Base-by-base conservation (phyloP, 176 grass and related monocot genomes). In the Hordeum vulgare region DNA sequence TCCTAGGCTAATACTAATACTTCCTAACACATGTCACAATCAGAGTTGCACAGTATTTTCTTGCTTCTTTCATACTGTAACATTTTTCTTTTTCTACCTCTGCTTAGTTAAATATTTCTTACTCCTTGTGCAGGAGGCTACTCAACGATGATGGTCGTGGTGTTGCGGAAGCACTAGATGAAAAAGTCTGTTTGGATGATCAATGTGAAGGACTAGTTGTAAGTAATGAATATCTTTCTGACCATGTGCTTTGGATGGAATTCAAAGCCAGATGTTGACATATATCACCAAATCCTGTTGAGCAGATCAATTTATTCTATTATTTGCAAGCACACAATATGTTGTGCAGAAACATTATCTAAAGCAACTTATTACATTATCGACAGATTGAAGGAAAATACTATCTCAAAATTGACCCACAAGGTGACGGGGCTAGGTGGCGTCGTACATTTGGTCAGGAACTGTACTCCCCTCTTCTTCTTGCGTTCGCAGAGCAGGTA, bases 401-500 rank as follows among this genome's bases (percentile, higher is more conserved):
- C 73, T 98, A 98, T 91, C 39, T 91, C 23, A 95, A 77, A 95
- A 82, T 94, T 83, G 95, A 98, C 85, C 90, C 92, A 62, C 25
- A 88, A 77, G 92, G 95, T 53, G 92, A 93, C 68, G 95, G 95
- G 59, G 82, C 92, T 71, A 94, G 77, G 83, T 98, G 95, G 95
- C 90, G 92, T 23, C 90, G 90, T 42, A 91, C 86, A 67, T 94
- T 95, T 91, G 92, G 92, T 63, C 95, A 98, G 82, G 95, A 98
- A 88, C 90, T 98, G 35, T 98, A 98, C 86, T 98, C 92, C 41
- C 95, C 95, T 86, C 92, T 98, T 75, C 88, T 98, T 66, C 77
- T 98, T 85, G 90, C 96, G 69, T 98, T 98, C 85, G 85, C 96
- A 74, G 87, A 93, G 75, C 85, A 91, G 96, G 96, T 98, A 88